Percentiles rank a stretch among this genome's conserved stretches.
Conservation (phyloP, 257 asterid species). For the Solanum medicagineum region DNA sequence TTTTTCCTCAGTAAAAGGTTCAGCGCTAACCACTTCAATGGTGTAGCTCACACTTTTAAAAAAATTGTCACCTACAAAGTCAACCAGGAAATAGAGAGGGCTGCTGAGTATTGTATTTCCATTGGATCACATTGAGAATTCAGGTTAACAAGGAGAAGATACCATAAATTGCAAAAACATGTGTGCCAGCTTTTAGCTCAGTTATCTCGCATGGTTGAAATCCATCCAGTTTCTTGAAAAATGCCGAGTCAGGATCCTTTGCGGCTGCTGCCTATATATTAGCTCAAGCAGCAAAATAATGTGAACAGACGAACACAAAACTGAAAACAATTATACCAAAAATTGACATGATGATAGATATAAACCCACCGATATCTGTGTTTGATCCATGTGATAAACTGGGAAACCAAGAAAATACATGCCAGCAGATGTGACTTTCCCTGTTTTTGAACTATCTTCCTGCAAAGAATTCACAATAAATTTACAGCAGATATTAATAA, state of each 20-base stretch:
- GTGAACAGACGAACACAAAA: neutral
- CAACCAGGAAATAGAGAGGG: neutral
- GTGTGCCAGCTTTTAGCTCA: conserved; percentile 82
- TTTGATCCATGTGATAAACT: conserved; percentile 73
- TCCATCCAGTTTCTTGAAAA: conserved; percentile 88
- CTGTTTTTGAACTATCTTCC: conserved; percentile 93
- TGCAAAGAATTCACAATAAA: conserved; percentile 1
- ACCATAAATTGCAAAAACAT: conserved; percentile 92
- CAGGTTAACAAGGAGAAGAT: conserved; percentile 6
- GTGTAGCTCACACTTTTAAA: conserved; percentile 78
- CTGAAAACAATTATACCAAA: neutral
- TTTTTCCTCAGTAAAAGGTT: conserved; percentile 60
- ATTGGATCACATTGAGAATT: neutral
- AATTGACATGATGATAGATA: neutral
- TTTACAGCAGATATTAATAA: neutral
- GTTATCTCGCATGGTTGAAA: conserved; percentile 93
- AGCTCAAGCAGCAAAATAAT: conserved; percentile 2
- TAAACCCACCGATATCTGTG: conserved; percentile 56
- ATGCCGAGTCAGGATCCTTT: conserved; percentile 90
- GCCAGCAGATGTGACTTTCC: conserved; percentile 82
- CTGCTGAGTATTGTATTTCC: conserved; percentile 8
- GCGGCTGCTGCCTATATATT: conserved; percentile 36
- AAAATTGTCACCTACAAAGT: conserved; percentile 79
- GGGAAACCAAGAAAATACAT: conserved; percentile 95
- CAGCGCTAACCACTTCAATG: conserved; percentile 77